Evolutionary conservation across 2,329 filamentous ascomycete genomes (phyloP), one percentile per base, ranked within the genome.

Genomic region (Diplodia mutila): DNA sequence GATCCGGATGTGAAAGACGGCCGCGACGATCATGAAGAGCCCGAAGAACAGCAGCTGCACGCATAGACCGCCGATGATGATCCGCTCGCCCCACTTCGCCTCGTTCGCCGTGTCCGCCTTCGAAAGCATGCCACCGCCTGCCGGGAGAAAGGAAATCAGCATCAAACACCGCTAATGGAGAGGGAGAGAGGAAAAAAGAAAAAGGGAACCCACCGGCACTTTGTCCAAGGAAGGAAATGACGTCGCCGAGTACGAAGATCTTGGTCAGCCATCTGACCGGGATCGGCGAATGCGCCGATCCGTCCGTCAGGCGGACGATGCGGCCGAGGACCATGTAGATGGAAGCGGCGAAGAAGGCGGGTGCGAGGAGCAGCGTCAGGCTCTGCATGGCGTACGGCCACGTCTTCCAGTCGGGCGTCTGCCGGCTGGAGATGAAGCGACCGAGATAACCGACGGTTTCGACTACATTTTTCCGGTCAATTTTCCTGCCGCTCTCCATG

Each of bases 401-500:
- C n/a, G 79, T 70, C 6, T 78, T 78, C 67, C 68, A 66, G 25
- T 54, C 42, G 25, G 67, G 71, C 32, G 69, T 54, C 69, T 78
- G 81, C 52, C 80, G 71, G 1, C 53, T 37, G 32, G 55, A 67
- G 46, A 52, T 61, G 54, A 61, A 80, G 61, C 85, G 81, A 2
- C 80, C 83, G 11, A 83, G 72, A 69, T 87, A 87, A 9, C 85
- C 85, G 29, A 86, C 74, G 0, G 75, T 74, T 73, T 87, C 83
- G 69, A 86, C 84, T 85, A 55, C 29, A n/a, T n/a, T n/a, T n/a
- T n/a, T n/a, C n/a, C n/a, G n/a, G n/a, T n/a, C n/a, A n/a, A n/a
- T n/a, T n/a, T n/a, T n/a, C n/a, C n/a, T n/a, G n/a, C n/a, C n/a
- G n/a, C n/a, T n/a, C n/a, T n/a, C n/a, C n/a, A n/a, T n/a, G n/a